Conservation (phyloP, 768 basidiomycete genomes). For the Suillus bovinus region DNA sequence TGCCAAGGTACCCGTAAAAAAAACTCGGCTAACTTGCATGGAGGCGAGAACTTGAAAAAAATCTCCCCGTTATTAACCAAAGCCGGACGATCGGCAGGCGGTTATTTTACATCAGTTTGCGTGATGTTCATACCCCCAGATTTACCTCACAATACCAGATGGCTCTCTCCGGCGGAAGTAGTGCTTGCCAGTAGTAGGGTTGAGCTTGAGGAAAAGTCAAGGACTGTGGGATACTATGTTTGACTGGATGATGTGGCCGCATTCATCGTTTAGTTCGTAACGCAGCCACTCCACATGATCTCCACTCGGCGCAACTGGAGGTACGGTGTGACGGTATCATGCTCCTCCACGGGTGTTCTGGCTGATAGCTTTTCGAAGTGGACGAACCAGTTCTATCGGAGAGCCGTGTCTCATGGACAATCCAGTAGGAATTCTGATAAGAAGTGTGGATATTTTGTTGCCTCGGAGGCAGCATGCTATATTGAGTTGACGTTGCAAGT, state of each 20-base stretch:
- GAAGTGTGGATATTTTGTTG: neutral
- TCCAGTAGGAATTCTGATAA: neutral
- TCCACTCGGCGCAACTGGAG: conserved; percentile 65
- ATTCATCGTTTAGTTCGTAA: conserved; percentile 54
- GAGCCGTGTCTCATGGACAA: neutral
- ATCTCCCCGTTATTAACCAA: neutral
- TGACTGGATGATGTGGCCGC: conserved; percentile 81
- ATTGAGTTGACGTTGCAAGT: too few relatives aligned
- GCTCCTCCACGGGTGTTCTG: too few relatives aligned
- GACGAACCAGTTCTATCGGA: neutral
- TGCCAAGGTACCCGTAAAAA: too few relatives aligned
- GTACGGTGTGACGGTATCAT: conserved; percentile 53
- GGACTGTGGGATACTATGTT: conserved; percentile 57
- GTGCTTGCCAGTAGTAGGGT: conserved; percentile 38
- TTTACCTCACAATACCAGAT: neutral
- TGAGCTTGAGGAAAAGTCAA: conserved; percentile 24
- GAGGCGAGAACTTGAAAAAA: conserved; percentile 33
- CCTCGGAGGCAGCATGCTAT: too few relatives aligned
- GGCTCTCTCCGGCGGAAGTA: neutral
- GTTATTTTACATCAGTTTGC: neutral
- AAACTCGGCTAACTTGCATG: too few relatives aligned
- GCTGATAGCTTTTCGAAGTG: neutral
- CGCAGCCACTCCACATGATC: conserved; percentile 63
- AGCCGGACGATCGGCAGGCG: conserved; percentile 18
- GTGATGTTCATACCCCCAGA: neutral